These are phyloP conservation scores for Aspergillus sp. DNA, from an alignment of 2,329 filamentous ascomycete genomes.

Conservation along the genomic window DNA sequence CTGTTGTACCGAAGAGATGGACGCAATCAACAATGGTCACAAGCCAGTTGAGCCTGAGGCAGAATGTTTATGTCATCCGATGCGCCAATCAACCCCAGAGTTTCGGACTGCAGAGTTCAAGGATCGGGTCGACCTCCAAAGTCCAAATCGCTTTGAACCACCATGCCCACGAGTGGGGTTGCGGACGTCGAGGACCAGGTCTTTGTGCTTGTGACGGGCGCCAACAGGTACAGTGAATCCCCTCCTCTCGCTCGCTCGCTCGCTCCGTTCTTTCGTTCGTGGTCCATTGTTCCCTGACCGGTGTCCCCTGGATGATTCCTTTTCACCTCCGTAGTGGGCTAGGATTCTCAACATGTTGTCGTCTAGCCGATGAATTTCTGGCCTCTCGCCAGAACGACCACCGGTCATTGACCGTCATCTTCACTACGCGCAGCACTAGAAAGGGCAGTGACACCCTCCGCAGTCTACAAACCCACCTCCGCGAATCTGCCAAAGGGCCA, in stretches of 20 bases:
- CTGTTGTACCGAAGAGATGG: background rate
- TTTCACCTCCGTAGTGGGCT: conserved; percentile 64
- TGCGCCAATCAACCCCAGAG: background rate
- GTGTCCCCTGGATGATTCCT: conserved; percentile 8
- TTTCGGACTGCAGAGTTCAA: background rate
- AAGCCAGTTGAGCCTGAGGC: conserved; percentile 1
- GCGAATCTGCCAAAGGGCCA: conserved; percentile 37
- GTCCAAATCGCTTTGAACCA: conserved; percentile 3
- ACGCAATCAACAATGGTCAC: background rate
- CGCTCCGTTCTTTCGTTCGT: background rate
- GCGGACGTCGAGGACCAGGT: conserved; percentile 22
- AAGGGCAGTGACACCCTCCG: conserved; percentile 74
- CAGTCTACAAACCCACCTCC: conserved; percentile 63
- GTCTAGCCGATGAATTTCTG: conserved; percentile 88
- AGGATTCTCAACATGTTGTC: conserved; percentile 78
- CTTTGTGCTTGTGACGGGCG: conserved; percentile 73
- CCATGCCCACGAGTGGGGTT: conserved; percentile 15
- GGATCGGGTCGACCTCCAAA: background rate
- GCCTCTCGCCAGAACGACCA: conserved; percentile 59
- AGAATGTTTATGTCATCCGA: conserved; percentile 8
- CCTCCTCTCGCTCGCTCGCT: background rate
- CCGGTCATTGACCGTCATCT: conserved; percentile 74
- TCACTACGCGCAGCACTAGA: conserved; percentile 72
- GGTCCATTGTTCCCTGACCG: conserved; percentile 12
- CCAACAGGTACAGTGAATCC: conserved; percentile 68